Conservation (phyloP, 2,329 filamentous ascomycete species). For the Arachnomyces sp. region DNA sequence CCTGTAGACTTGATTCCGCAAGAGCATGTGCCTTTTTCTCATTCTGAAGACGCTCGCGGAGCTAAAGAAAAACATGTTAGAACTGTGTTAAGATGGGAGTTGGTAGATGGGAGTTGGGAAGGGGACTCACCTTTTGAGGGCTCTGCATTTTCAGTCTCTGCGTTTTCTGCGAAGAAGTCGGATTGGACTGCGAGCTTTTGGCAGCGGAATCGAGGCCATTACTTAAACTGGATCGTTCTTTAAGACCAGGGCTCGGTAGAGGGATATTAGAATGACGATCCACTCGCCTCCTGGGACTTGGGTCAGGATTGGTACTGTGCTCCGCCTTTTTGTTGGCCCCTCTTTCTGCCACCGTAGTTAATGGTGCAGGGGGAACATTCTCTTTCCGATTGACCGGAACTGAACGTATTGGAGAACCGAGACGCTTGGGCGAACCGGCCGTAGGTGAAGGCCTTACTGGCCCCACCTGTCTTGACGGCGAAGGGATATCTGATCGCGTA, state of each 20-base stretch:
- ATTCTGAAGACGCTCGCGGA: conserved; percentile 73
- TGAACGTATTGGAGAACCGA: conserved; percentile 25
- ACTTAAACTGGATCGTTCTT: conserved; percentile 24
- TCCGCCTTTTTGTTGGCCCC: conserved; percentile 26
- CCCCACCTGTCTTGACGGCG: conserved; percentile 4
- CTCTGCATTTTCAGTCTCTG: conserved; percentile 63
- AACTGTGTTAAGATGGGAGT: background rate
- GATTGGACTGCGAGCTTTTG: conserved; percentile 37
- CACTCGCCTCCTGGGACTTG: conserved; percentile 37
- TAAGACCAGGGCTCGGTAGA: conserved; percentile 31
- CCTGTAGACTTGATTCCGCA: conserved; percentile 61
- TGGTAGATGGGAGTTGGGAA: background rate
- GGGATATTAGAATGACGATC: conserved; percentile 45
- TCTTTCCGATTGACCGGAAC: conserved; percentile 33
- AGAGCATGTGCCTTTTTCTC: conserved; percentile 69
- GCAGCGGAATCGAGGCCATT: conserved; percentile 23
- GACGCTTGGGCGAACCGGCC: conserved; percentile 20
- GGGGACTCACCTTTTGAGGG: conserved; percentile 46
- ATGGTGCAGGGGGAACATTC: conserved; percentile 32
- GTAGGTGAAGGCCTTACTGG: conserved; percentile 12
- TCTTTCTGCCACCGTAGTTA: conserved; percentile 24
- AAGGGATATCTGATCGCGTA: conserved; percentile 6
- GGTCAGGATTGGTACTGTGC: conserved; percentile 26
- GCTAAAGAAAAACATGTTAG: conserved; percentile 24
- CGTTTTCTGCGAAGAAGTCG: conserved; percentile 61